Percentiles rank a stretch among this genome's conserved stretches.
phyloP scores from a whole-genome alignment of 352 stramenopile genomes.

The Elongisporangium undulatum region DNA sequence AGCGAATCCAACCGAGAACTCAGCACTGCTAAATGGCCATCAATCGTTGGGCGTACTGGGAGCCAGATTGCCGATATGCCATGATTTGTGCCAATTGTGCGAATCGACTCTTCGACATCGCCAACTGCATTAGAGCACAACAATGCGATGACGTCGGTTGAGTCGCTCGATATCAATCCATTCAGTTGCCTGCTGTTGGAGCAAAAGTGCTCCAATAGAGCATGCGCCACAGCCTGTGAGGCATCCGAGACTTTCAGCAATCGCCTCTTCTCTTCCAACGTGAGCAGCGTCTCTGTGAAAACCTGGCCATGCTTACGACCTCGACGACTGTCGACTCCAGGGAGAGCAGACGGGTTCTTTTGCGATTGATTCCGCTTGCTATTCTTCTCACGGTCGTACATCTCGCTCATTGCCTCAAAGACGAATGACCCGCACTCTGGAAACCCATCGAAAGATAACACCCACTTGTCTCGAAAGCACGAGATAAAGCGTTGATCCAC shows the following conservation, averaged over 20 bases:
- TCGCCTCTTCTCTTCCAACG: slow-evolving; percentile 16
- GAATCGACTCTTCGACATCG: slow-evolving; percentile 11
- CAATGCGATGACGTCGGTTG: neutral
- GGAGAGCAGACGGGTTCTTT: neutral
- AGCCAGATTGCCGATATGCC: slow-evolving; percentile 5
- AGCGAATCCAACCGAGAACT: slow-evolving; percentile 8
- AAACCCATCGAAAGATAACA: slow-evolving; percentile 19
- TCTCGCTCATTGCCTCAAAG: slow-evolving; percentile 19
- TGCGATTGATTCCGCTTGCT: neutral
- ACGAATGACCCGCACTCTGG: slow-evolving; percentile 19
- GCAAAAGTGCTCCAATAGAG: slow-evolving; percentile 15
- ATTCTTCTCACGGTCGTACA: slow-evolving; percentile 16
- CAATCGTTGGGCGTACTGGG: slow-evolving; percentile 3
- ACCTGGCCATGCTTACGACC: neutral
- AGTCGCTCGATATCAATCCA: neutral
- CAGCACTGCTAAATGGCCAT: slow-evolving; percentile 12
- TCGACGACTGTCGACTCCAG: neutral
- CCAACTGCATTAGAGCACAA: neutral
- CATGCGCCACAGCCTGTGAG: slow-evolving; percentile 10
- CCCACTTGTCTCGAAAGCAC: slow-evolving; percentile 11
- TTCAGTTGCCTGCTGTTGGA: neutral
- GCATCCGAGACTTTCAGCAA: slow-evolving; percentile 13
- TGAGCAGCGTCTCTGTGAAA: slow-evolving; percentile 10
- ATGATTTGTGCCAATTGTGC: slow-evolving; percentile 1
- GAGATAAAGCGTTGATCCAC: slow-evolving; percentile 15